Conservation (phyloP, 2,329 filamentous ascomycete species). For the Penicillium sp. region DNA sequence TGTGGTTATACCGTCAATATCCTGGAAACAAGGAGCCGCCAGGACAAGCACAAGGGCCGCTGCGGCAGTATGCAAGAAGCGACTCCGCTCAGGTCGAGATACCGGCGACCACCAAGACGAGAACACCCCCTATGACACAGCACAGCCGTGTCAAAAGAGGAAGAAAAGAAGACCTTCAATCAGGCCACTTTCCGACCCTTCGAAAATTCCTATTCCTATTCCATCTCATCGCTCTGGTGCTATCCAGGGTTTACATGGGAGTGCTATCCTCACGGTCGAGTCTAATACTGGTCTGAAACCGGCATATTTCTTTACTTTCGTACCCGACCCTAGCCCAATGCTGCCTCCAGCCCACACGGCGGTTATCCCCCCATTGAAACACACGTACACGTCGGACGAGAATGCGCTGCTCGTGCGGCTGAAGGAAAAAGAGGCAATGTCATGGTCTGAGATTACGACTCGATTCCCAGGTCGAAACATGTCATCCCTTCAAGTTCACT, state of each 20-base stretch:
- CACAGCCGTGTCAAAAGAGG: constrained; percentile 9
- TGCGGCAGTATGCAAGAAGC: no score
- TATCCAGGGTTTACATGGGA: constrained; percentile 6
- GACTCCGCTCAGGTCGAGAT: background rate
- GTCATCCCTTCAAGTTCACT: constrained; percentile 16
- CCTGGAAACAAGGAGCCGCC: no score
- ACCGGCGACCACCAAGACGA: background rate
- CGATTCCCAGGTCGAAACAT: constrained; percentile 17
- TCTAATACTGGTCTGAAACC: constrained; percentile 11
- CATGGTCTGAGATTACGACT: constrained; percentile 15
- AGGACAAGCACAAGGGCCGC: no score
- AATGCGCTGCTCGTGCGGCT: constrained; percentile 16
- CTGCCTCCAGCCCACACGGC: background rate
- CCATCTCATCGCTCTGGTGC: constrained; percentile 6
- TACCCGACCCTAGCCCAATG: constrained; percentile 13
- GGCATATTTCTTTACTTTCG: constrained; percentile 18
- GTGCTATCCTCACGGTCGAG: constrained; percentile 12
- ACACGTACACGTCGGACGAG: constrained; percentile 15
- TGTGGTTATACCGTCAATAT: no score
- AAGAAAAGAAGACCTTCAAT: constrained; percentile 15
- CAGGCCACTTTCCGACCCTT: constrained; percentile 5
- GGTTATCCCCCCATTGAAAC: constrained; percentile 1
- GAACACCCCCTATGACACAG: constrained; percentile 6
- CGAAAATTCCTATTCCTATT: constrained; percentile 6
- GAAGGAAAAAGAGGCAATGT: constrained; percentile 19